Conservation (phyloP, 2,329 filamentous ascomycete species). For the Botryotinia calthae region DNA sequence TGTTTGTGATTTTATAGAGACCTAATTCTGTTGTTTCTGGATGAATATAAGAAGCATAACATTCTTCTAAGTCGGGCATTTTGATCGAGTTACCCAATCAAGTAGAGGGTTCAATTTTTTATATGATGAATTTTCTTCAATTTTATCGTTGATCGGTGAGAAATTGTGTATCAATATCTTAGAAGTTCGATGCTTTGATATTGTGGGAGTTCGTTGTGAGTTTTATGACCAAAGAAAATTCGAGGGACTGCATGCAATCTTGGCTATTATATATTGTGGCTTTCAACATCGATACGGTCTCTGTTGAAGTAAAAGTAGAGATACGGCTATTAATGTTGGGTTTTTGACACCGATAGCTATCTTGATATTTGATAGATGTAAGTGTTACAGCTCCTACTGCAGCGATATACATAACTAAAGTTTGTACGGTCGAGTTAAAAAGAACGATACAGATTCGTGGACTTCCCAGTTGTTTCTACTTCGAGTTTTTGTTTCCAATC, state of each 20-base stretch:
- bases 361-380: neutral
- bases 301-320: neutral
- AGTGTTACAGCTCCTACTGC: neutral
- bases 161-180: neutral
- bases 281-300: neutral
- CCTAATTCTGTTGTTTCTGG: neutral
- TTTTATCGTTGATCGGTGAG: neutral
- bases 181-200: accelerated
- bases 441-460: accelerated
- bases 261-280: accelerated
- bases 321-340: neutral
- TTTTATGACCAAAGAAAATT: neutral
- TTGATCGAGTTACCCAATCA: neutral
- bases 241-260: accelerated
- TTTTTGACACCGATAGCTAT: neutral
- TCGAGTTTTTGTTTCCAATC: neutral
- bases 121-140: neutral
- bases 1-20: neutral
- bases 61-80: neutral
- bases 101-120: neutral
- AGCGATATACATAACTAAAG: neutral
- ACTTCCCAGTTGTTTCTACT: accelerated
- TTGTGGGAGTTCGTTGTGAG: neutral
- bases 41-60: neutral
- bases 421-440: neutral